A percentile compares a stretch with the other conserved stretches of the same genome.
Evolutionary conservation across 331 rosid species (phyloP).

Genomic region (Pyracantha coccinea): DNA sequence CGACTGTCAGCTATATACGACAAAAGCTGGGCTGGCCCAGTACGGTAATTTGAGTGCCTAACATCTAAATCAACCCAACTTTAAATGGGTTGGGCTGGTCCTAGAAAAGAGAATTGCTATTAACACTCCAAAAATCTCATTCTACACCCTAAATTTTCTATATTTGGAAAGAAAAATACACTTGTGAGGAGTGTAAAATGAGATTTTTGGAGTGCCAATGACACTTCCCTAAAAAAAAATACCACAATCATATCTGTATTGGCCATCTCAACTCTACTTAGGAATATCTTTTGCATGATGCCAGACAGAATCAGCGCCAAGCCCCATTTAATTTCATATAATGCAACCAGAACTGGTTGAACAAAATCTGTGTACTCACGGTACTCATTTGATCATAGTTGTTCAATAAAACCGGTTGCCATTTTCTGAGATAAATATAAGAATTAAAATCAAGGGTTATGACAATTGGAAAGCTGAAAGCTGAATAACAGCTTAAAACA

Average conservation of each 20-base stretch:
- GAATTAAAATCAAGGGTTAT: neutral
- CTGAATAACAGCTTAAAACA: neutral
- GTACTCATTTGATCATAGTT: slow-evolving; percentile 41
- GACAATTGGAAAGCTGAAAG: neutral
- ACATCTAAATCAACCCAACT: too few relatives aligned
- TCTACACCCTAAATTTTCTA: too few relatives aligned
- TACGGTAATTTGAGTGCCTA: too few relatives aligned
- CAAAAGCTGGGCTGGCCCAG: too few relatives aligned
- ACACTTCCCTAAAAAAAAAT: too few relatives aligned
- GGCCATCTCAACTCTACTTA: slow-evolving; percentile 29
- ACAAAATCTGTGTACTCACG: slow-evolving; percentile 47
- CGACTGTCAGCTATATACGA: too few relatives aligned
- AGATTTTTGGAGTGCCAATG: too few relatives aligned
- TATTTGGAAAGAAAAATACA: too few relatives aligned
- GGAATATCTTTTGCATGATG: slow-evolving; percentile 25
- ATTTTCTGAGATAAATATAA: slow-evolving; percentile 40
- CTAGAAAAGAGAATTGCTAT: too few relatives aligned
- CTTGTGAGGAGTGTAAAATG: too few relatives aligned
- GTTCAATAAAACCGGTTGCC: slow-evolving; percentile 63
- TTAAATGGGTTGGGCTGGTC: too few relatives aligned
- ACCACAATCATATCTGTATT: slow-evolving; percentile 41
- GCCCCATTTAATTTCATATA: slow-evolving; percentile 87
- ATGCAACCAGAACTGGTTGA: slow-evolving; percentile 90
- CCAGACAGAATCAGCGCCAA: slow-evolving; percentile 56
- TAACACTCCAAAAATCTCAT: too few relatives aligned